Percentiles rank a stretch among this genome's conserved stretches.
Evolutionary conservation across 1,284 basidiomycete genomes (phyloP).

Genomic region (Melampsora abietis-canadensis): DNA sequence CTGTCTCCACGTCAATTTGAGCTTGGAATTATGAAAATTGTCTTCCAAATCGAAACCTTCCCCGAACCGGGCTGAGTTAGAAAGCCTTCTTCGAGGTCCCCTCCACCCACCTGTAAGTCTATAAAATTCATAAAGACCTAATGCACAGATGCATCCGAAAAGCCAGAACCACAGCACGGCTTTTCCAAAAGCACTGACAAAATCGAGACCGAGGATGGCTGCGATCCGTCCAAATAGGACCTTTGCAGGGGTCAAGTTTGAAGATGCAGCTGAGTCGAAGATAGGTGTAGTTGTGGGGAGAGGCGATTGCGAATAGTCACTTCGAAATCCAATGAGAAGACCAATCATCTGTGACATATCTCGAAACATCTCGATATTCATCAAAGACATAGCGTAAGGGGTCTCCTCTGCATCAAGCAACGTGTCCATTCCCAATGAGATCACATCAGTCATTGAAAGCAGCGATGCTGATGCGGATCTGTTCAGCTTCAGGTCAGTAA

Average conservation of each 20-base stretch:
- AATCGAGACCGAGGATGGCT: conserved; percentile 47
- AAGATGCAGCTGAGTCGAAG: conserved; percentile 34
- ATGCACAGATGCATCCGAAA: conserved; percentile 43
- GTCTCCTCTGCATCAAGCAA: conserved; percentile 42
- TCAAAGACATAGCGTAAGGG: conserved; percentile 37
- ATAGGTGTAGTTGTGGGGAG: conserved; percentile 32
- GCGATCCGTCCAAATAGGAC: conserved; percentile 46
- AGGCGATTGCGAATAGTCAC: background rate
- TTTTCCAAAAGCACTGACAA: conserved; percentile 48
- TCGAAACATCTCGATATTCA: conserved; percentile 45
- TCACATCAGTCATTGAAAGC: conserved; percentile 35
- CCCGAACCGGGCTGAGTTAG: background rate
- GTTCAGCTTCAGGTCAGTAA: conserved; percentile 48
- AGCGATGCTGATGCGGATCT: conserved; percentile 39
- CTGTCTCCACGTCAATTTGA: conserved; percentile 34
- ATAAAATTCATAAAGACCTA: conserved; percentile 48
- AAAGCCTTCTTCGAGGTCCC: background rate
- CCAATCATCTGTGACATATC: conserved; percentile 45
- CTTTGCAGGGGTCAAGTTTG: conserved; percentile 1
- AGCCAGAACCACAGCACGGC: conserved; percentile 47
- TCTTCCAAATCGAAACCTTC: conserved; percentile 30
- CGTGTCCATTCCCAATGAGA: conserved; percentile 43
- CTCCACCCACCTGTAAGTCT: conserved; percentile 48
- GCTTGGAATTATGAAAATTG: conserved; percentile 11
- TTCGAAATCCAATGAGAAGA: background rate